phyloP scores from a whole-genome alignment of 1,284 basidiomycete genomes.

The Puccinia coronata region DNA sequence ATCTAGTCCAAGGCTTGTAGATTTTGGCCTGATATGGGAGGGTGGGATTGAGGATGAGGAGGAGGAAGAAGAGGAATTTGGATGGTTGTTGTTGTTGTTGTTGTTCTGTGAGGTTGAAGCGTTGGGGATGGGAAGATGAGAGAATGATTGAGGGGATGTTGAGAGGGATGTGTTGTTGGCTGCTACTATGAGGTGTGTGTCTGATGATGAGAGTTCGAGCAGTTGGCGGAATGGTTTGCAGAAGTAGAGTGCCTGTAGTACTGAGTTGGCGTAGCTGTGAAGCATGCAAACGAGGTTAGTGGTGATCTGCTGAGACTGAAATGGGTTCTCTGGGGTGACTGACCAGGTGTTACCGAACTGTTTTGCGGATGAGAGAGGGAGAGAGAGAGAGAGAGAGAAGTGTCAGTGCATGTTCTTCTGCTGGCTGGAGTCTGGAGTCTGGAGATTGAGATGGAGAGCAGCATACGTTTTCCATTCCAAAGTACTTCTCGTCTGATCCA shows the following conservation, averaged over 20 bases:
- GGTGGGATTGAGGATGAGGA: slow-evolving; percentile 54
- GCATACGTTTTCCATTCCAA: slow-evolving; percentile 89
- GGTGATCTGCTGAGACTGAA: not conserved
- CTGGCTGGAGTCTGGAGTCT: slow-evolving; percentile 82
- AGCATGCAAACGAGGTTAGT: slow-evolving; percentile 71
- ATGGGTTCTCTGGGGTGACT: not conserved
- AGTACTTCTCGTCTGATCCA: slow-evolving; percentile 61
- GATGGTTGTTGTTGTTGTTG: slow-evolving; percentile 32
- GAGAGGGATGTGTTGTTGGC: slow-evolving; percentile 8
- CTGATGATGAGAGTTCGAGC: slow-evolving; percentile 63
- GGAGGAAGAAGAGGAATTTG: too few species aligned
- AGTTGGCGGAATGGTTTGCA: slow-evolving; percentile 78
- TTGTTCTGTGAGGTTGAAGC: too few species aligned
- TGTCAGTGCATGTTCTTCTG: too few species aligned
- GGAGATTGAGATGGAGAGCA: slow-evolving; percentile 38
- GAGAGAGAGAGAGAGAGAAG: not conserved
- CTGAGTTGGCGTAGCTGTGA: slow-evolving; percentile 93
- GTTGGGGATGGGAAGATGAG: slow-evolving; percentile 50
- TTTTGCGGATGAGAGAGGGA: not conserved
- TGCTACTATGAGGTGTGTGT: slow-evolving; percentile 56
- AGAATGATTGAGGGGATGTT: slow-evolving; percentile 30
- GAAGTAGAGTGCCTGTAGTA: slow-evolving; percentile 91
- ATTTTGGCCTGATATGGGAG: slow-evolving; percentile 54
- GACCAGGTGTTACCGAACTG: slow-evolving; percentile 37
- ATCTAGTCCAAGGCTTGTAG: slow-evolving; percentile 2